Percentiles rank a stretch among this genome's conserved stretches.
Evolutionary conservation across 164 flowering plant species (phyloP).

Genomic region (Annona cherimola): DNA sequence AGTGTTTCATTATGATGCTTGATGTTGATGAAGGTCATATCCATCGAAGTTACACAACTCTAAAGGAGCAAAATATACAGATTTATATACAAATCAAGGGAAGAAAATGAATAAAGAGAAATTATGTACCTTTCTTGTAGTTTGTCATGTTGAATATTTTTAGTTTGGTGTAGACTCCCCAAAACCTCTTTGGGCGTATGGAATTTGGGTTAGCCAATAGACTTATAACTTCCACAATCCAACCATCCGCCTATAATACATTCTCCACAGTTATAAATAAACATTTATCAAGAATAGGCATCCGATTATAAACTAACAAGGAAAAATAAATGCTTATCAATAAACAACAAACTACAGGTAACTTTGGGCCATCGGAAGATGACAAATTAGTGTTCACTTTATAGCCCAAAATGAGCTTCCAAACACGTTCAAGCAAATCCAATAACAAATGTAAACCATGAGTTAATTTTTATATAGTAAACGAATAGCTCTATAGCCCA

Average conservation of each 20-base stretch:
- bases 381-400: no score
- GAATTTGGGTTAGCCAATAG: constrained; percentile 90
- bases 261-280: not conserved
- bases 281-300: not conserved
- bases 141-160: constrained; percentile 91
- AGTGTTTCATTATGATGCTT: no score
- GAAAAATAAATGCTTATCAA: not conserved
- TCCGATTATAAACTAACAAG: not conserved
- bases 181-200: constrained; percentile 83
- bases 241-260: constrained; percentile 81
- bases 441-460: no score
- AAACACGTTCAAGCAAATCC: no score
- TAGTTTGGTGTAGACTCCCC: constrained; percentile 98
- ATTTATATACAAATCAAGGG: not conserved
- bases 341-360: no score
- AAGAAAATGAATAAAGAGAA: not conserved
- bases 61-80: not conserved
- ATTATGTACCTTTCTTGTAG: constrained; percentile 69
- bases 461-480: no score
- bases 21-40: no score
- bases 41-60: not conserved
- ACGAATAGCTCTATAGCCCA: no score
- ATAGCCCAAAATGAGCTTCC: not conserved
- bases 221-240: constrained; percentile 82
- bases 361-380: no score